Evolutionary conservation across 306 rosid genomes (phyloP).

Genomic region (Nissolia schottii): DNA sequence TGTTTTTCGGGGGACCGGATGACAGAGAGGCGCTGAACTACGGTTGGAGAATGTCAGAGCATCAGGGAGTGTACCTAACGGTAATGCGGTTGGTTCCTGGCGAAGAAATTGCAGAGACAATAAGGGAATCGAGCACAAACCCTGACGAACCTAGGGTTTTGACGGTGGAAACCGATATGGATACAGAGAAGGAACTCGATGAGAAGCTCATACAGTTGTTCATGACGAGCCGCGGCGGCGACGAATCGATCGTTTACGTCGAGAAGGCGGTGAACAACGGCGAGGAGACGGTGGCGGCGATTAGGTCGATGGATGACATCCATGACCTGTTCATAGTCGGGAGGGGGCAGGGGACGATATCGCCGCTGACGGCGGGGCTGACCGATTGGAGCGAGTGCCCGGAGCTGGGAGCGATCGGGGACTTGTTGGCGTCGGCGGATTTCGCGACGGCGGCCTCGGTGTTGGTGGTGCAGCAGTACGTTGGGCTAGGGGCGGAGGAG

Average conservation of each 20-base stretch:
- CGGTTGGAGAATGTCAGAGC: constrained; percentile 75
- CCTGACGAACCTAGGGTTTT: neutral
- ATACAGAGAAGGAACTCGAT: constrained; percentile 46
- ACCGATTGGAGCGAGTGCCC: constrained; percentile 98
- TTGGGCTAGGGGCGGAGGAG: constrained; percentile 36
- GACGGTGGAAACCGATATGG: constrained; percentile 33
- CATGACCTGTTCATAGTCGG: constrained; percentile 74
- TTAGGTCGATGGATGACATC: constrained; percentile 55
- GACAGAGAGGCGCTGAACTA: constrained; percentile 81
- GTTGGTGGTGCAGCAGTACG: constrained; percentile 73
- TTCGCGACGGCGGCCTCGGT: constrained; percentile 78
- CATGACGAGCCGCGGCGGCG: constrained; percentile 5
- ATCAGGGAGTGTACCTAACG: constrained; percentile 48
- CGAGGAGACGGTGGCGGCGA: constrained; percentile 73
- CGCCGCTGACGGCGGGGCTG: constrained; percentile 78
- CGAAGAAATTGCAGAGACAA: constrained; percentile 22
- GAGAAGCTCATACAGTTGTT: constrained; percentile 48
- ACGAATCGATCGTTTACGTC: constrained; percentile 35
- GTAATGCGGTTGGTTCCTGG: constrained; percentile 53
- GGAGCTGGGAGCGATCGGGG: constrained; percentile 85
- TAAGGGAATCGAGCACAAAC: neutral
- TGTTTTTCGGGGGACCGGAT: constrained; percentile 87
- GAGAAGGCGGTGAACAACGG: constrained; percentile 72
- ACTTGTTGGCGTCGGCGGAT: constrained; percentile 81
- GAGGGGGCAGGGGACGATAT: constrained; percentile 58